These are phyloP conservation scores for Clavispora phyllophila DNA, from an alignment of 805 yeast genomes.

Conservation along the genomic window DNA sequence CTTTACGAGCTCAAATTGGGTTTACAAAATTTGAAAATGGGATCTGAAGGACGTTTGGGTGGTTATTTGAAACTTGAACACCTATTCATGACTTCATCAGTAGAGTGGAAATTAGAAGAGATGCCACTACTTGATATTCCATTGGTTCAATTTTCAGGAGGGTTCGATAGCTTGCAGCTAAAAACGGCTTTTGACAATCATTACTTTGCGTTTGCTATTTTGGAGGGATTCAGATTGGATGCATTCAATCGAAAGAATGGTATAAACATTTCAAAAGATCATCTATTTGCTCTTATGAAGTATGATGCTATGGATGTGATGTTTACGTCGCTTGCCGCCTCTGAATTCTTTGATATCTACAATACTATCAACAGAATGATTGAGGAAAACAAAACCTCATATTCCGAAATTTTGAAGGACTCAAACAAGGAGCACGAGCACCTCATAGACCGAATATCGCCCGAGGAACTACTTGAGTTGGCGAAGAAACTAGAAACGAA, in stretches of 20 bases:
- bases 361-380: constrained; percentile 65
- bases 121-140: constrained; percentile 53
- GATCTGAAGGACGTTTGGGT: constrained; percentile 74
- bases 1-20: constrained; percentile 67
- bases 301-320: constrained; percentile 55
- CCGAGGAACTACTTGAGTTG: constrained; percentile 19
- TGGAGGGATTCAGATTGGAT: constrained; percentile 45
- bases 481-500: constrained; percentile 55
- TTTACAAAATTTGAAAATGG: constrained; percentile 44
- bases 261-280: constrained; percentile 48
- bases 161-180: constrained; percentile 49
- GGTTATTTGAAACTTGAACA: constrained; percentile 54
- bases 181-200: constrained; percentile 82
- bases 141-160: constrained; percentile 55
- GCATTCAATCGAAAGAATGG: constrained; percentile 66
- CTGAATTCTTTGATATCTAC: constrained; percentile 74
- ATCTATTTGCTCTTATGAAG: constrained; percentile 46
- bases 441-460: constrained; percentile 1
- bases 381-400: constrained; percentile 67
- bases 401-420: constrained; percentile 68
- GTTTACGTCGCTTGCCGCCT: constrained; percentile 80
- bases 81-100: constrained; percentile 55
- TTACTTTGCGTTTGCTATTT: constrained; percentile 62
- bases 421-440: constrained; percentile 30
- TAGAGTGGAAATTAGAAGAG: constrained; percentile 57